Conservation (phyloP, 192 early-diverging fungal species). For the Paraglomus occultum region DNA sequence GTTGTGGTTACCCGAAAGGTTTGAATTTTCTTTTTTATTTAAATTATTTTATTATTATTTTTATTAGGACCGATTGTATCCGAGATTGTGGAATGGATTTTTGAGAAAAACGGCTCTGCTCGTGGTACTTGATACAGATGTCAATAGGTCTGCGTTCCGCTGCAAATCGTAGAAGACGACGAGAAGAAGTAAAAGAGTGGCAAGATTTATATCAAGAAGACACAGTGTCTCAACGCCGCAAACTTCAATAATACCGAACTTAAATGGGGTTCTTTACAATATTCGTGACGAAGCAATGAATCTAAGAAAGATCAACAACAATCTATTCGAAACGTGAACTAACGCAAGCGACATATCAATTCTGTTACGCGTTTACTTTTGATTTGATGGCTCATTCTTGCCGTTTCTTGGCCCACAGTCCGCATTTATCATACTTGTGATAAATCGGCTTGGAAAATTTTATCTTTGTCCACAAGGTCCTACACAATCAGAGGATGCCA, state of each 20-base stretch:
- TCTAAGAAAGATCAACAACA: not conserved
- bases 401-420: too few species aligned
- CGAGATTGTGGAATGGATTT: conserved; percentile 17
- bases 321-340: too few species aligned
- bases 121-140: conserved; percentile 7
- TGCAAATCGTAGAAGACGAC: conserved; percentile 1
- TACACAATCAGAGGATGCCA: too few species aligned
- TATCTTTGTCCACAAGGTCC: too few species aligned
- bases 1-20: too few species aligned
- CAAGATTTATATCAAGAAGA: not conserved
- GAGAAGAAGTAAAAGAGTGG: not conserved
- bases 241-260: not conserved
- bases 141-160: not conserved
- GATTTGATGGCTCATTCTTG: too few species aligned
- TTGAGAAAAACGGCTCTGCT: conserved; percentile 17
- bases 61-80: conserved; percentile 19
- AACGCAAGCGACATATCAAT: too few species aligned
- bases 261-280: not conserved
- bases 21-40: too few species aligned
- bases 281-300: not conserved
- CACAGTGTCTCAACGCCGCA: not conserved
- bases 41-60: too few species aligned
- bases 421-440: too few species aligned
- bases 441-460: too few species aligned
- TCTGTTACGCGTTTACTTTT: too few species aligned